Base-by-base conservation (phyloP, 2,329 filamentous ascomycete genomes). In the Paecilomyces fulvus region DNA sequence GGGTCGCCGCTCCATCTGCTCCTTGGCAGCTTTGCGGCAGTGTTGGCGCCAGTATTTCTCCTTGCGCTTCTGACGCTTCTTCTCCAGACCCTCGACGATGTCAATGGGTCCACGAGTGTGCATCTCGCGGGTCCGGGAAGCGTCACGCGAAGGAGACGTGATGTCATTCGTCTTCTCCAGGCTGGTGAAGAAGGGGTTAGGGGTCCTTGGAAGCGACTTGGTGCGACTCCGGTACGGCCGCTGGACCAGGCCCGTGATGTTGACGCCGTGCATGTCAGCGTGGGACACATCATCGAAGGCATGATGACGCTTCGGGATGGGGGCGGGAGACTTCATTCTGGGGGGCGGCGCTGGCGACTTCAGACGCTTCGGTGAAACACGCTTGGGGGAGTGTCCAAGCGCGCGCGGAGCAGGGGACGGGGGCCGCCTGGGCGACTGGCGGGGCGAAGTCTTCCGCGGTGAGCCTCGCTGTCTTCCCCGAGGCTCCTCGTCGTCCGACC, bases 61-160 rank as follows among this genome's bases (percentile, higher is more conserved):
- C 75, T 88, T 91, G 64, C 94, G 88, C 61, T 94, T 86, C 76
- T 94, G 89, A 25, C 92, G 87, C 77, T 96, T 97, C 74, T 89
- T 87, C 77, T 99, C 94, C 1, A 99, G 82, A 8, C 94, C 94
- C 72, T 96, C 95, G 73, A 96, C 89, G 59, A 96, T 99, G 73
- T 97, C 94, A 63, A 99, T 95, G 33, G 94, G 92, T n/a, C 91
- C 90, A 60, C 94, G 88, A 9, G 90, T 83, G 61, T 94, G 90
- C 48, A 84, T 76, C 53, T 86, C 81, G 12, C 71, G 70, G 57
- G 65, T 68, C 58, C 63, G 68, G 52, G 72, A 70, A 49, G 65
- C 60, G 56, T 72, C 64, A 55, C 65, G 63, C 61, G 73, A 65
- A 28, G 70, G 64, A 23, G 70, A 67, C 75, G 73, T 57, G 66